Percentiles rank a stretch among this genome's conserved stretches.
Evolutionary conservation across 768 basidiomycete species (phyloP).

Genomic region (Lactarius akahatsu): DNA sequence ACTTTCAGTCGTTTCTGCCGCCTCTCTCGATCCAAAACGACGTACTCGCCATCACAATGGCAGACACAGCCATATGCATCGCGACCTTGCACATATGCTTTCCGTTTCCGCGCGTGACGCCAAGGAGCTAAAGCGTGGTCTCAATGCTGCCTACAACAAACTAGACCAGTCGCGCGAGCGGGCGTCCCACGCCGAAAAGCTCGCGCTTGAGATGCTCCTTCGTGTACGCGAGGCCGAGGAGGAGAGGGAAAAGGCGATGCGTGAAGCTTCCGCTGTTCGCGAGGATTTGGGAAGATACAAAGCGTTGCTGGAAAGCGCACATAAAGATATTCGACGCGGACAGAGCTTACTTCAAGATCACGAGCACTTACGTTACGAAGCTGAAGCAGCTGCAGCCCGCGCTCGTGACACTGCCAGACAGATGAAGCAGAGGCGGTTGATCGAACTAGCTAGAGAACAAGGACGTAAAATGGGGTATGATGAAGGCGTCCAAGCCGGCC

Average conservation of each 20-base stretch:
- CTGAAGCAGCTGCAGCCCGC: constrained; percentile 46
- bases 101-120: constrained; percentile 28
- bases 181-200: constrained; percentile 45
- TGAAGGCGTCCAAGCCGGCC: constrained; percentile 39
- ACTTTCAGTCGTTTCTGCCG: constrained; percentile 24
- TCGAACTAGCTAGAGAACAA: constrained; percentile 45
- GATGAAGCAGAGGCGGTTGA: constrained; percentile 43
- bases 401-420: constrained; percentile 47
- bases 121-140: constrained; percentile 34
- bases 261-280: constrained; percentile 38
- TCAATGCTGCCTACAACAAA: constrained; percentile 34
- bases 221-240: constrained; percentile 44
- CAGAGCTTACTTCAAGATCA: constrained; percentile 45
- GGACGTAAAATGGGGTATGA: constrained; percentile 43
- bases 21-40: constrained; percentile 28
- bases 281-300: constrained; percentile 50
- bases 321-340: constrained; percentile 45
- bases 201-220: constrained; percentile 47
- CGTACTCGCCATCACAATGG: constrained; percentile 23
- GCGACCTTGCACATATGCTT: constrained; percentile 28
- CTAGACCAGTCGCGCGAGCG: constrained; percentile 45
- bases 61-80: constrained; percentile 23
- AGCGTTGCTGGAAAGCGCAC: constrained; percentile 45
- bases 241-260: constrained; percentile 41
- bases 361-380: constrained; percentile 44